Evolutionary conservation across 176 grass and related monocot species (phyloP), one percentile per base, ranked within the genome.

Genomic region (Ensete glaucum): DNA sequence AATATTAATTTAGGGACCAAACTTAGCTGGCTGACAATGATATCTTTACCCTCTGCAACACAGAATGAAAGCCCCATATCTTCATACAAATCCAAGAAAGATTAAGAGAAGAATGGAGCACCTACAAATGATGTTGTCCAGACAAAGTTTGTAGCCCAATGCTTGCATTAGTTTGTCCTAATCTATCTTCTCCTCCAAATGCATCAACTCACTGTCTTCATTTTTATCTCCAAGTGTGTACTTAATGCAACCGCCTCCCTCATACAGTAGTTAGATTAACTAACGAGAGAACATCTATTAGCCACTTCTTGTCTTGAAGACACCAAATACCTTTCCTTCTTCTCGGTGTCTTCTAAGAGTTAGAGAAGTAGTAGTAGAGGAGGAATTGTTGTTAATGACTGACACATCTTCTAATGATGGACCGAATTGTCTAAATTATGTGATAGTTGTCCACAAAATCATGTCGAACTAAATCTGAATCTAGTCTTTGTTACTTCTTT

Each of bases 21-120:
- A 8, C 67, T 70, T 70, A 50, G 67, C 67, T 70, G 67, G 67
- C 20, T 70, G 67, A 70, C 50, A 70, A 70, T 70, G 67, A 70
- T 10, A 70, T 10, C 29, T 70, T 50, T 48, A 51, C 16, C 67
- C 67, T 25, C 17, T 70, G 9, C 34, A 27, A 67, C 12, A 17
- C 6, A 15, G 1, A 43, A 43, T 67, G 48, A 24, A 43, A 34
- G 6, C 14, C 43, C 13, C 27, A 16, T 3, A 52, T 34, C 43
- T 50, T 43, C 16, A 67, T 16, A 67, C 64, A 67, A 67, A 67
- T 67, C 24, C 64, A 67, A 67, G 23, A 15, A 67, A 34, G 64
- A 16, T 27, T 34, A 34, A 15, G 15, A 34, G 64, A 67, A 67
- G 64, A 34, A 15, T 67, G 64, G 64, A 6, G 13, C 64, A 67